phyloP scores from a whole-genome alignment of 768 basidiomycete genomes.

The Aureoboletus auriporus region DNA sequence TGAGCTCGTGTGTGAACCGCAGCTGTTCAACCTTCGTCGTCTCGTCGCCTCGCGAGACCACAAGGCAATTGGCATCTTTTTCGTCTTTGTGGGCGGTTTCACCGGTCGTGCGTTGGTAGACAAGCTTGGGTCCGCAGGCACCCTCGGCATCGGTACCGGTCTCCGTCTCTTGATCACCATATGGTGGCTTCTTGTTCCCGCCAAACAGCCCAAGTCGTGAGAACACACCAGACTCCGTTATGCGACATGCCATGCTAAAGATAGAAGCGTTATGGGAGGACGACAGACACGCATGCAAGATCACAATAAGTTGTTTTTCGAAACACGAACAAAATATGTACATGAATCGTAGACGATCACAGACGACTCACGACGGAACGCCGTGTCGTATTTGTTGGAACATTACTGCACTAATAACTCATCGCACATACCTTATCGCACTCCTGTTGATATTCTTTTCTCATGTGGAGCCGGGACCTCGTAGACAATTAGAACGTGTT shows the following conservation, averaged over 20 bases:
- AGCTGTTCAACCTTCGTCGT: slow-evolving; percentile 56
- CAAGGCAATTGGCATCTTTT: slow-evolving; percentile 57
- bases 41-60: slow-evolving; percentile 63
- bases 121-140: slow-evolving; percentile 54
- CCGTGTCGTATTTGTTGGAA: slow-evolving; percentile 7
- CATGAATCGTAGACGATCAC: background rate
- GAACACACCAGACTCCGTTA: background rate
- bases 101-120: slow-evolving; percentile 55
- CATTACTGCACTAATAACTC: slow-evolving; percentile 1
- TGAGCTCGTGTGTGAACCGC: slow-evolving; percentile 79
- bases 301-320: no score
- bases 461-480: background rate
- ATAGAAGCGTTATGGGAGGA: no score
- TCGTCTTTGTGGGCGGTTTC: slow-evolving; percentile 80
- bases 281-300: no score
- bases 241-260: no score
- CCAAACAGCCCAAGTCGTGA: slow-evolving; percentile 15
- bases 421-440: slow-evolving; percentile 5
- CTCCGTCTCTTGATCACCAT: slow-evolving; percentile 57
- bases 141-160: slow-evolving; percentile 65
- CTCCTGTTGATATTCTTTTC: background rate
- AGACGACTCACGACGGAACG: slow-evolving; percentile 11
- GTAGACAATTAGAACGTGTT: background rate
- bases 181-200: slow-evolving; percentile 63
- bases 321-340: no score